Percentiles rank a stretch among this genome's conserved stretches.
phyloP scores from a whole-genome alignment of 805 yeast genomes.

The Starmerella davenportii region DNA sequence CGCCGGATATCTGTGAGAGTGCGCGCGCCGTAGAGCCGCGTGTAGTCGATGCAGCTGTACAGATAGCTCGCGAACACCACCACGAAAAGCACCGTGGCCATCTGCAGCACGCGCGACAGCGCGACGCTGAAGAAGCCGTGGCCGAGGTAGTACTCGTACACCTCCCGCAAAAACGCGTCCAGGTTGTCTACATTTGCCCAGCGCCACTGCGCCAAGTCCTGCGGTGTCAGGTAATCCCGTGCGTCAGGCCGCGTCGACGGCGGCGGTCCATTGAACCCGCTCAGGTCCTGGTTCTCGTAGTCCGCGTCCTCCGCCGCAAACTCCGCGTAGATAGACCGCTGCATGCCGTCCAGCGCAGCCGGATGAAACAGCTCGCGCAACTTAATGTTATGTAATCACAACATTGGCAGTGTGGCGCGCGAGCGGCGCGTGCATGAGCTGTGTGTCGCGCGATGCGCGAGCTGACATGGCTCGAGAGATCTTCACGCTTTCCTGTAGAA shows the following conservation, averaged over 20 bases:
- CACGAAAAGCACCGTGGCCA: constrained; percentile 61
- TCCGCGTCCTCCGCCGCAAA: constrained; percentile 3
- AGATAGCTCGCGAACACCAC: constrained; percentile 62
- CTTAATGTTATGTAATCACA: neutral
- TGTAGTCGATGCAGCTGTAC: constrained; percentile 62
- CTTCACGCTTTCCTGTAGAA: too few relatives aligned
- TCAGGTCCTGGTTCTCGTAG: neutral
- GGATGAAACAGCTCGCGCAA: neutral
- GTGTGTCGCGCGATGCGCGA: too few relatives aligned
- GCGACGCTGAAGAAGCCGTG: constrained; percentile 73
- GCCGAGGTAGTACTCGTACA: constrained; percentile 68
- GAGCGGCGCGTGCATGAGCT: neutral
- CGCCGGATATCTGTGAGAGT: constrained; percentile 27
- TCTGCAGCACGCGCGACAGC: constrained; percentile 43
- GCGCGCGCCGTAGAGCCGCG: constrained; percentile 24
- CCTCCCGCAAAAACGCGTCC: constrained; percentile 66
- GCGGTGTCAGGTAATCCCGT: constrained; percentile 28
- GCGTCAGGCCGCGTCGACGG: neutral
- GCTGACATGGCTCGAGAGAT: too few relatives aligned
- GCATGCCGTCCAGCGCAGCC: constrained; percentile 8
- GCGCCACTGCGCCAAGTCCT: constrained; percentile 73
- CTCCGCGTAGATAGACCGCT: constrained; percentile 10
- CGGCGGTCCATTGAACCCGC: neutral
- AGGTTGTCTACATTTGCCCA: constrained; percentile 94
- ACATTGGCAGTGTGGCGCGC: neutral